Base-by-base conservation (phyloP, 345 rosid genomes). In the Eucalyptus curtisii region DNA sequence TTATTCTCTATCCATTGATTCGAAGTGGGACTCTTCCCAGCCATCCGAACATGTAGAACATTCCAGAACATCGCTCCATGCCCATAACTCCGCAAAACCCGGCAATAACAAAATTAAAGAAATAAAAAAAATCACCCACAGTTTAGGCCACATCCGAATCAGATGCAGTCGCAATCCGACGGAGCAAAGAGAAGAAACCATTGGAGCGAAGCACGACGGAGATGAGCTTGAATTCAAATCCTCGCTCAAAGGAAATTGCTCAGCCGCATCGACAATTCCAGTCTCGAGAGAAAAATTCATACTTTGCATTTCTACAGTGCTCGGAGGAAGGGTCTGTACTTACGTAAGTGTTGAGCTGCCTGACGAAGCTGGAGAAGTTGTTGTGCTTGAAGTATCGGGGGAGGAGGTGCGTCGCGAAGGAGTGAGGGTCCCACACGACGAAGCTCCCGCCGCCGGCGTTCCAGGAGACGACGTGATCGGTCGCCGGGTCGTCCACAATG, bases 271-370 rank as follows among this genome's bases (percentile, higher is more conserved):
- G 13, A 40, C 82, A 42, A 76, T 76, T 40, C 24, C 82, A 76
- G 30, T 40, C 42, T 40, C 47, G 42, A 22, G 47, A 76, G 82
- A 76, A 76, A 22, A 20, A 76, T 76, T 76, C 82, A 7, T 76
- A 76, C 82, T 76, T 33, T 24, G 55, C 81, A n/a, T 30, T 42
- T 40, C 52, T 55, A 49, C 81, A 17, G 24, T 68, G 86, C 44
- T 87, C 47, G 7, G 49, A 48, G 82, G 64, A 86, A 82, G 57
- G 80, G 33, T 68, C 25, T 47, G 33, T 27, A 91, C 99, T 92
- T 90, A 96, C 99, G 76, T 97, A 97, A 89, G 99, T 97, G 87
- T 97, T 96, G 49, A 97, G 95, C 88, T 97, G 99, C 88, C 99
- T 93, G 90, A 97, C 96, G 89, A 97, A 97, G 90, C 99, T 96